phyloP scores from a whole-genome alignment of 768 basidiomycete genomes.

The Saitozyma podzolica region DNA sequence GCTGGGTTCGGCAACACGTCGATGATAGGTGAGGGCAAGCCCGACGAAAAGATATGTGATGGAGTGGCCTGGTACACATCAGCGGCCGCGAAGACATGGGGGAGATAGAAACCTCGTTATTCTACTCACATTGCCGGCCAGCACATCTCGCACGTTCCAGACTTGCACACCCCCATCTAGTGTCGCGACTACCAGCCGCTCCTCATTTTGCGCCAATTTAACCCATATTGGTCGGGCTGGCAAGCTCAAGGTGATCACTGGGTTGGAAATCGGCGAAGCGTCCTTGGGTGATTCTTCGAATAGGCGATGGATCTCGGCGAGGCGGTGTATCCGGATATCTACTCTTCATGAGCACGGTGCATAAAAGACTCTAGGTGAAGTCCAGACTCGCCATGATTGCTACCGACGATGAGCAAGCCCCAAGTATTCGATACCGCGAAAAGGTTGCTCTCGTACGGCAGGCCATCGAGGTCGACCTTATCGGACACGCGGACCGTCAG shows the following conservation, averaged over 20 bases:
- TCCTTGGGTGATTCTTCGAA: slow-evolving; percentile 36
- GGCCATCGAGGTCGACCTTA: slow-evolving; percentile 32
- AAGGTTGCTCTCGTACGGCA: slow-evolving; percentile 45
- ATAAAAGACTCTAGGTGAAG: background rate
- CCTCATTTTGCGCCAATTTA: slow-evolving; percentile 36
- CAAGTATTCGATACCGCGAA: slow-evolving; percentile 44
- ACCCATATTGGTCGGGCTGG: slow-evolving; percentile 46
- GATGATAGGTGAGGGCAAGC: slow-evolving; percentile 26
- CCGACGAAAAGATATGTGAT: slow-evolving; percentile 30
- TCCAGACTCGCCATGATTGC: slow-evolving; percentile 26
- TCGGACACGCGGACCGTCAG: slow-evolving; percentile 46
- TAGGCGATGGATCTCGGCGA: slow-evolving; percentile 29
- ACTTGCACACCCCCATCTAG: slow-evolving; percentile 20
- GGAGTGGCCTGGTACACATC: slow-evolving; percentile 23
- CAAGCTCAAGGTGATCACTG: slow-evolving; percentile 22
- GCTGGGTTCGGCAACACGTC: slow-evolving; percentile 50
- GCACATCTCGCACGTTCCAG: slow-evolving; percentile 23
- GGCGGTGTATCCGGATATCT: slow-evolving; percentile 42
- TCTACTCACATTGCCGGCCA: slow-evolving; percentile 20
- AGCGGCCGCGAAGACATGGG: background rate
- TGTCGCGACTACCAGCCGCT: slow-evolving; percentile 32
- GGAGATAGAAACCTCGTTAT: background rate
- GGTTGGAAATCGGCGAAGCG: slow-evolving; percentile 16
- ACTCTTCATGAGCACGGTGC: background rate
- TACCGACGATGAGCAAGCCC: slow-evolving; percentile 42